Evolutionary conservation across 208 protist species (phyloP), one percentile per base, ranked within the genome.

Genomic region (Histomonas meleagridis): DNA sequence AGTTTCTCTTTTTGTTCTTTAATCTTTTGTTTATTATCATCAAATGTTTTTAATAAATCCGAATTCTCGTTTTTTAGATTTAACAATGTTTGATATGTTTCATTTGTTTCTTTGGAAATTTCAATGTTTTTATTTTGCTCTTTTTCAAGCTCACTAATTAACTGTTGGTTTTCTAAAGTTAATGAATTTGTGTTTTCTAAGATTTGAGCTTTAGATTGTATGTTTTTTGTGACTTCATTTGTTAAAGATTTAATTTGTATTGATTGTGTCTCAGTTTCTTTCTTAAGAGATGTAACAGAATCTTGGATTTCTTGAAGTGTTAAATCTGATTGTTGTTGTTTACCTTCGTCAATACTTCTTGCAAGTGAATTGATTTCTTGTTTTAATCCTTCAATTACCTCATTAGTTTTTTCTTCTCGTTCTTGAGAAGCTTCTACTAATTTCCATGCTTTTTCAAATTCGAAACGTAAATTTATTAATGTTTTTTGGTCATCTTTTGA

Each of bases 351-450:
- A n/a, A 98, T 96, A 32, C 97, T 92, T 32, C 96, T 79, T 65
- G 96, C 96, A 9, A 99, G 94, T 62, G 97, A 96, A 2, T 94
- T 92, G 21, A 99, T 97, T 92, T 99, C 97, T 72, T 96, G 92
- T 90, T 97, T 97, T 7, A 99, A 95, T 53, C 95, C 91, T 55
- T 96, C 94, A 92, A 99, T 97, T 32, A 96, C 96, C 92, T 98
- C 96, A 60, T 96, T 96, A 51, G 97, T 97, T 90, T 96, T 95
- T 92, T 95, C 95, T 94, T 99, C 98, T 92, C 97, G 97, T 91
- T 97, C 95, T 94, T 98, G 97, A 32, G 97, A 96, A 48, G 95
- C 95, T 91, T 99, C 97, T 0, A 98, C 97, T 93, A 98, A 96
- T 90, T 97, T 96, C 97, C 97, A 99, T 18, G 97, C 97, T 93